Evolutionary conservation across 345 rosid genomes (phyloP).

Genomic region (Eucalyptus pauciflora): DNA sequence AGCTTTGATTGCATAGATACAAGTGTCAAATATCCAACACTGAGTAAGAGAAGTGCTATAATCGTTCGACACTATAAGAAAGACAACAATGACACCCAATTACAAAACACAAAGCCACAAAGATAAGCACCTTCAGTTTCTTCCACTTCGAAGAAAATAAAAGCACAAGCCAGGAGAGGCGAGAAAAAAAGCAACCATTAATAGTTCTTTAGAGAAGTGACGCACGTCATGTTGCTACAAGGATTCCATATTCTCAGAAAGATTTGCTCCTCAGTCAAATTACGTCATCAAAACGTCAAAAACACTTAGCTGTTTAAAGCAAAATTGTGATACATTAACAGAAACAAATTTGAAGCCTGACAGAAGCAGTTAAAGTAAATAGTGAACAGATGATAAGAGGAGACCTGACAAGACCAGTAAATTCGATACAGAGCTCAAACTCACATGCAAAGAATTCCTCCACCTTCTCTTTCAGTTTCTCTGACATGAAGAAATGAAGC

Average conservation of each 20-base stretch:
- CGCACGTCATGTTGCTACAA: neutral
- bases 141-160: neutral
- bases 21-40: neutral
- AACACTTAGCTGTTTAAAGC: neutral
- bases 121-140: neutral
- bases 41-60: neutral
- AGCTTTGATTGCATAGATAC: neutral
- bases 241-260: neutral
- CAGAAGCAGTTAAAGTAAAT: neutral
- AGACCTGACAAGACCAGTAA: conserved; percentile 85
- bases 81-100: neutral
- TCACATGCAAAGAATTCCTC: conserved; percentile 79
- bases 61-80: neutral
- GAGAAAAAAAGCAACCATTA: neutral
- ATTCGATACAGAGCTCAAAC: conserved; percentile 71
- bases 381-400: neutral
- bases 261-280: neutral
- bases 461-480: conserved; percentile 64
- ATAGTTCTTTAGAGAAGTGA: neutral
- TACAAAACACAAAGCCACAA: neutral
- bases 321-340: neutral
- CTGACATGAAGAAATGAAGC: conserved; percentile 17
- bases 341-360: neutral
- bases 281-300: neutral
- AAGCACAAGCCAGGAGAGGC: neutral